Evolutionary conservation across 805 yeast genomes (phyloP).

Genomic region (Yarrowia deformans): DNA sequence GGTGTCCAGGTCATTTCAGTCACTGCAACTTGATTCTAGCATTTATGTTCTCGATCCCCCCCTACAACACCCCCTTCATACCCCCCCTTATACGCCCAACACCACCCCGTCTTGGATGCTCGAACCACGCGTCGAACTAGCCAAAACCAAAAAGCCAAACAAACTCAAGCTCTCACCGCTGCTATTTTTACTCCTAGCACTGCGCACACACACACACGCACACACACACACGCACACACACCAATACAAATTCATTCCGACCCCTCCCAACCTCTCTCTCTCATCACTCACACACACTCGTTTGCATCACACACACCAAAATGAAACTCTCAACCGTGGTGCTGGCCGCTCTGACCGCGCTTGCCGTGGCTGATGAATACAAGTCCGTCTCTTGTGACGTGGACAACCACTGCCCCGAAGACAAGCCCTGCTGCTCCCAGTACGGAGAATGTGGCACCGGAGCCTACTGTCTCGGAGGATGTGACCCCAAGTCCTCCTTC

Average conservation of each 20-base stretch:
- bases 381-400: constrained; percentile 58
- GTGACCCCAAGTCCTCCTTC: constrained; percentile 78
- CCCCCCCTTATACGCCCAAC: background rate
- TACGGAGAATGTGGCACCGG: constrained; percentile 85
- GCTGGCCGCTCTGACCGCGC: constrained; percentile 41
- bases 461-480: constrained; percentile 80
- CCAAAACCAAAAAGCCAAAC: constrained; percentile 12
- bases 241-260: constrained; percentile 28
- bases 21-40: too few species aligned
- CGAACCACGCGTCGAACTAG: constrained; percentile 14
- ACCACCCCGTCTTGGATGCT: background rate
- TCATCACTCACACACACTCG: constrained; percentile 28
- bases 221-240: constrained; percentile 16
- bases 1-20: background rate
- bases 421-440: constrained; percentile 83
- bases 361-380: constrained; percentile 45
- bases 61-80: background rate
- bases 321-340: constrained; percentile 34
- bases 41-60: background rate
- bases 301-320: constrained; percentile 15
- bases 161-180: constrained; percentile 25
- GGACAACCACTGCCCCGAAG: constrained; percentile 71
- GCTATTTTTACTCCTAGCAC: constrained; percentile 38
- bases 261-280: constrained; percentile 18
- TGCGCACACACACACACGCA: constrained; percentile 30